A percentile compares a stretch with the other conserved stretches of the same genome.
These are phyloP conservation scores for Vararia minispora DNA, from an alignment of 768 basidiomycete species.

Conservation along the genomic window DNA sequence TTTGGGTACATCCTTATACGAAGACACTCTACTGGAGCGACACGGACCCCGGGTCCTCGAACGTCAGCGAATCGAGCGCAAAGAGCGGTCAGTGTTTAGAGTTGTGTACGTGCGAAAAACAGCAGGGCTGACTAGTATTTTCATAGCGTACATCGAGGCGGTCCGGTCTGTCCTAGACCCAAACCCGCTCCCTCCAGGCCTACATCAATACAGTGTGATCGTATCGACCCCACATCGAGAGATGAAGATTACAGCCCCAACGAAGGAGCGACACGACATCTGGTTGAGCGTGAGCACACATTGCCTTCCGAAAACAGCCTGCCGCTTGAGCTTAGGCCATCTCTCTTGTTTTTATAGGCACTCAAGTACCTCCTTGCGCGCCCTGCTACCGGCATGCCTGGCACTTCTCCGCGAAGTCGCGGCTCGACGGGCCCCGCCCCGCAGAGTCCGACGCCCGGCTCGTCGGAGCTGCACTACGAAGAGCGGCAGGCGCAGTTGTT, in stretches of 20 bases:
- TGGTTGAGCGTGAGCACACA: conserved; percentile 80
- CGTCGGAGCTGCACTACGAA: conserved; percentile 27
- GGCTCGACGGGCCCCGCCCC: conserved; percentile 10
- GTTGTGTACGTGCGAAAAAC: neutral
- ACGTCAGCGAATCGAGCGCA: conserved; percentile 84
- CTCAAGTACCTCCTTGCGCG: conserved; percentile 83
- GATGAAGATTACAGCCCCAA: conserved; percentile 97
- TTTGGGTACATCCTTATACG: conserved; percentile 99
- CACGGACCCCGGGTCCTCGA: conserved; percentile 82
- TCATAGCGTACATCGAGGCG: conserved; percentile 81
- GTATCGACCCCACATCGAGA: conserved; percentile 90
- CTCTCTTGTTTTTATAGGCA: conserved; percentile 40
- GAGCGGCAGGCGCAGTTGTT: conserved; percentile 35
- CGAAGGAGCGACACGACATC: conserved; percentile 92
- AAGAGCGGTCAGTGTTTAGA: conserved; percentile 76
- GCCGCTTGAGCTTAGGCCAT: conserved; percentile 2
- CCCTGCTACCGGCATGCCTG: conserved; percentile 32
- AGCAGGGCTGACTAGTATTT: conserved; percentile 4
- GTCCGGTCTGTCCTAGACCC: conserved; percentile 89
- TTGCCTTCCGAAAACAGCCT: too few species aligned
- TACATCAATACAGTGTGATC: conserved; percentile 87
- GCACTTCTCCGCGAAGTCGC: conserved; percentile 14
- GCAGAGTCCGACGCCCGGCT: conserved; percentile 20
- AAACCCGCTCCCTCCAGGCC: conserved; percentile 90
- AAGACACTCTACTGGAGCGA: conserved; percentile 97